Conservation (phyloP, 2,329 filamentous ascomycete genomes). For the Colletotrichum kahawae region DNA sequence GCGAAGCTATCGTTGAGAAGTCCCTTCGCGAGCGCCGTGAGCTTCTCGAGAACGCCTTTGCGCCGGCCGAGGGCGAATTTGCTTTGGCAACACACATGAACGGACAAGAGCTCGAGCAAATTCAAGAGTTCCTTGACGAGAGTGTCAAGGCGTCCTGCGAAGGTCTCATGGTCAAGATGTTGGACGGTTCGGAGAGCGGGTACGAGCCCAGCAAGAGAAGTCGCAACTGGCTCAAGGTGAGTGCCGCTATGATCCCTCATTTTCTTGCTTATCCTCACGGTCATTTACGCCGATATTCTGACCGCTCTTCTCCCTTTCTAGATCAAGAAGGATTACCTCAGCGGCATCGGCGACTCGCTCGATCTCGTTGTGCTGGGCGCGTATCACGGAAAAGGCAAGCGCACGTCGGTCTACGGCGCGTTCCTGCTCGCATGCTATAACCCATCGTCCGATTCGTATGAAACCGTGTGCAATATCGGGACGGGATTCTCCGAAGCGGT, state of each 20-base stretch:
- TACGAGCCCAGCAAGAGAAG: slow-evolving; percentile 97
- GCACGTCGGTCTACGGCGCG: slow-evolving; percentile 92
- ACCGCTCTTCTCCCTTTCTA: slow-evolving; percentile 33
- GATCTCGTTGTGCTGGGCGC: slow-evolving; percentile 95
- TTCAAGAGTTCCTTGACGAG: slow-evolving; percentile 90
- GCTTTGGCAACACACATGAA: slow-evolving; percentile 87
- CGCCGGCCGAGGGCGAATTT: slow-evolving; percentile 86
- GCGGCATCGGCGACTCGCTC: slow-evolving; percentile 91
- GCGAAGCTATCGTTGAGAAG: slow-evolving; percentile 86
- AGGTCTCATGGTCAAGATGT: slow-evolving; percentile 99
- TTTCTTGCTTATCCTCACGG: background rate
- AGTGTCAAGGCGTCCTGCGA: slow-evolving; percentile 96
- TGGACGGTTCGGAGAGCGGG: slow-evolving; percentile 88
- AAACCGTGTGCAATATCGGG: slow-evolving; percentile 97
- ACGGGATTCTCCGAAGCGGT: slow-evolving; percentile 96
- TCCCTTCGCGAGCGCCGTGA: slow-evolving; percentile 83
- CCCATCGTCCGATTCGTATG: slow-evolving; percentile 77
- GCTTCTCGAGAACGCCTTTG: slow-evolving; percentile 75
- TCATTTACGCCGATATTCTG: background rate
- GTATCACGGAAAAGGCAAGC: slow-evolving; percentile 93
- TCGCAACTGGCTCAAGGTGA: slow-evolving; percentile 96
- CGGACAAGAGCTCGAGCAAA: slow-evolving; percentile 89
- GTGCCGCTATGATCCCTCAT: slow-evolving; percentile 13
- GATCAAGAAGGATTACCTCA: slow-evolving; percentile 98
- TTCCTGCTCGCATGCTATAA: slow-evolving; percentile 97